Evolutionary conservation across 148 eudicot genomes (phyloP), one percentile per base, ranked within the genome.

Genomic region (Fagopyrum tataricum): DNA sequence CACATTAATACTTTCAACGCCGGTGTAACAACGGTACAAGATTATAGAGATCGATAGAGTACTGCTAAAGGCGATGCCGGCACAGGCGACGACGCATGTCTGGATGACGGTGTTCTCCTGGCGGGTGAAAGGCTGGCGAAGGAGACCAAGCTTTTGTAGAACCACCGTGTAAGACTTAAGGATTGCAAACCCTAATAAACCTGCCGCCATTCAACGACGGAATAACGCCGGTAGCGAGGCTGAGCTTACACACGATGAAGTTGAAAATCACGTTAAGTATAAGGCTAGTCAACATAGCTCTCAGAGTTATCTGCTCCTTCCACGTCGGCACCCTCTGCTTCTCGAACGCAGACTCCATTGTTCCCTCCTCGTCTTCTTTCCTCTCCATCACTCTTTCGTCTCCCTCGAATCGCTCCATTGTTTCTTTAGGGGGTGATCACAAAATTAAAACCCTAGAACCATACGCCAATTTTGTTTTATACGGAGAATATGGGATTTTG

Each of bases 71-170:
- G 86, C 86, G 24, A 83, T 80, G 40, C 86, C 81, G 49, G 86
- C 46, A 5, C 81, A 70, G 15, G 86, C 86, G 48, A 83, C 86
- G n/a, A 83, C 83, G 61, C 83, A 80, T n/a, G 83, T 80, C 73
- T 83, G 83, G 73, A 80, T 83, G 41, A 83, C 86, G 13, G 86
- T 83, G 51, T 83, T 83, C 76, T 83, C 86, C 62, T 83, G 86
- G 5, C 86, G 79, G 55, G 83, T 83, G 49, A 83, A 83, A 0
- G 83, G 83, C 70, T 76, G 86, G 23, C 64, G 61, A 40, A 80
- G 75, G 7, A 76, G 4, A 4, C 82, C 86, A 6, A 44, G 31
- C 31, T 69, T 73, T 0, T 70, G 55, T n/a, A 83, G 74, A 18
- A 83, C 20, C 31, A 53, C 70, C 3, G 83, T 73, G 76, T 80